A percentile compares a stretch with the other conserved stretches of the same genome.
These are phyloP conservation scores for Cajanus cajan DNA, from an alignment of 306 rosid genomes.

Conservation along the genomic window DNA sequence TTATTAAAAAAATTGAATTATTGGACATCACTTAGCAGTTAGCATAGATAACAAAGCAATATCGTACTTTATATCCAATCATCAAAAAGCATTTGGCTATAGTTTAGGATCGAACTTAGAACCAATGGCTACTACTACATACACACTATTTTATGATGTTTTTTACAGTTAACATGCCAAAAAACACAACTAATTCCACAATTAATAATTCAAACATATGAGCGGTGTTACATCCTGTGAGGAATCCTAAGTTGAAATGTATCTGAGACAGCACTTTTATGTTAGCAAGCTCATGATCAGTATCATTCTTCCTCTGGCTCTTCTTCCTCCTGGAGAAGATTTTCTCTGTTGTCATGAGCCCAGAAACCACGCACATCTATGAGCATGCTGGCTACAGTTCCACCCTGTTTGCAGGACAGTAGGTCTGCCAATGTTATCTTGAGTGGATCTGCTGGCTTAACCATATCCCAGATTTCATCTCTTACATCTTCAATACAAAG, in stretches of 20 bases:
- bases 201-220: slow-evolving; percentile 10
- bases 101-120: slow-evolving; percentile 1
- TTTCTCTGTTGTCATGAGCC: slow-evolving; percentile 99
- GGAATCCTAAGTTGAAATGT: slow-evolving; percentile 14
- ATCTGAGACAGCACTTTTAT: slow-evolving; percentile 19
- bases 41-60: slow-evolving; percentile 8
- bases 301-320: slow-evolving; percentile 94
- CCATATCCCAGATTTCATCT: slow-evolving; percentile 99
- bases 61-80: slow-evolving; percentile 14
- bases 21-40: not conserved
- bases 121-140: slow-evolving; percentile 19
- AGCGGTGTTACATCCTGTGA: slow-evolving; percentile 33
- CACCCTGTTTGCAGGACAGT: slow-evolving; percentile 93
- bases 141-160: slow-evolving; percentile 25
- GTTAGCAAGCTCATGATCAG: slow-evolving; percentile 33
- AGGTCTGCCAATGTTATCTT: slow-evolving; percentile 76
- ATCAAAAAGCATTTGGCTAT: slow-evolving; percentile 11
- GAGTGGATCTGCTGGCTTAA: slow-evolving; percentile 82
- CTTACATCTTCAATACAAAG: slow-evolving; percentile 96
- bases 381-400: slow-evolving; percentile 99
- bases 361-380: slow-evolving; percentile 98
- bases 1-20: not conserved
- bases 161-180: slow-evolving; percentile 19
- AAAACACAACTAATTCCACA: slow-evolving; percentile 38
- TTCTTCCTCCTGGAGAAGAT: slow-evolving; percentile 98